Evolutionary conservation across 2,329 filamentous ascomycete genomes (phyloP).

Genomic region (Parastagonospora nodorum): DNA sequence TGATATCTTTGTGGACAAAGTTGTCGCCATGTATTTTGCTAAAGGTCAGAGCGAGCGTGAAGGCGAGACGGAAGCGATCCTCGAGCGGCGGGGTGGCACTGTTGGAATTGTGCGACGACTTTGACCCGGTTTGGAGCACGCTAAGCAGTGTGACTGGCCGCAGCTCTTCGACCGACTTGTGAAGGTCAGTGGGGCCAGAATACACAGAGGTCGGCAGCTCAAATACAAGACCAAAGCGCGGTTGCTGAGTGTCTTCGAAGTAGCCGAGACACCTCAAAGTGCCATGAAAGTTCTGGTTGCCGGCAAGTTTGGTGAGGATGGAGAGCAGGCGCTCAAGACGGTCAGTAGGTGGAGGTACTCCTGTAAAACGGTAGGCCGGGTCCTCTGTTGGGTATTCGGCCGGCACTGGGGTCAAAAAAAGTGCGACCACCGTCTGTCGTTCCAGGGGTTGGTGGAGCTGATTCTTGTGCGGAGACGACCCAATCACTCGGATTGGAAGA

Average conservation of each 20-base stretch:
- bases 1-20: conserved; percentile 72
- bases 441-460: conserved; percentile 46
- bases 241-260: conserved; percentile 74
- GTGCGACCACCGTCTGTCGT: conserved; percentile 41
- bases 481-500: conserved; percentile 54
- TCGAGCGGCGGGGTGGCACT: conserved; percentile 63
- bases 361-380: conserved; percentile 52
- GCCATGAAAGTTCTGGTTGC: conserved; percentile 41
- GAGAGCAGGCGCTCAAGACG: conserved; percentile 50
- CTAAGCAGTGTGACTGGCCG: conserved; percentile 53
- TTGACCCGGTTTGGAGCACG: conserved; percentile 53
- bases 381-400: conserved; percentile 70
- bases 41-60: conserved; percentile 73
- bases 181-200: conserved; percentile 59
- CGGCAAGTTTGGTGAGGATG: conserved; percentile 36
- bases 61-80: conserved; percentile 75
- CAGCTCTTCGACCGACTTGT: conserved; percentile 45
- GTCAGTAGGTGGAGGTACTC: conserved; percentile 53
- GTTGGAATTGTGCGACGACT: conserved; percentile 48
- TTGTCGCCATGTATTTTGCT: conserved; percentile 74
- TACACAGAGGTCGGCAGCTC: conserved; percentile 65
- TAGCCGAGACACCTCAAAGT: conserved; percentile 68
- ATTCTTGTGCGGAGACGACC: conserved; percentile 47
- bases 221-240: conserved; percentile 74
- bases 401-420: conserved; percentile 60